Base-by-base conservation (phyloP, 1,139 yeast genomes). In the Yamadazyma sp. region DNA sequence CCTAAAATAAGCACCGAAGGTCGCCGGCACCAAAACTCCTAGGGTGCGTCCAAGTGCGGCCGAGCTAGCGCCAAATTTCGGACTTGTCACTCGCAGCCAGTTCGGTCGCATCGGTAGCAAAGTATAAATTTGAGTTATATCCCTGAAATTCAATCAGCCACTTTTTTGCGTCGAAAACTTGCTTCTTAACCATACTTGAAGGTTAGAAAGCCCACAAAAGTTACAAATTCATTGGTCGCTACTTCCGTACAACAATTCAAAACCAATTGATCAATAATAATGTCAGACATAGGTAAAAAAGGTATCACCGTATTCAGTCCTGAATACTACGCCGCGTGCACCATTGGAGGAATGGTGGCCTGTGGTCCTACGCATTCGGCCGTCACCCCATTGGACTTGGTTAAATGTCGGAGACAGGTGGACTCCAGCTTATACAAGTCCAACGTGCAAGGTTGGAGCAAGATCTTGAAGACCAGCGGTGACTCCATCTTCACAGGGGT, bases 301-400 rank as follows among this genome's bases (percentile, higher is more conserved):
- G 51, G 51, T 36, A 79, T 83, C 49, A 66, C 69, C 49, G 68
- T 85, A 39, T 85, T 76, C 66, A 72, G 91, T 3, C 70, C 74
- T 17, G 84, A 87, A 59, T 91, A 85, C 66, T 91, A 78, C 66
- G 77, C 79, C 36, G 82, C 95, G 34, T 91, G 97, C 65, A 83
- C 95, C 9, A 45, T 87, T 30, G 98, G 98, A 39, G 98, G 98
- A 52, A 73, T 87, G 39, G 57, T 82, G 47, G 97, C 98, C 3
- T 91, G 98, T 73, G 97, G 97, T 26, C 95, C 96, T 25, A 91
- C 98, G 11, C 98, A 91, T 66, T 82, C 96, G 2, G 78, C 87
- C 2, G 94, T 91, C 25, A 87, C 96, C 5, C 98, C 98, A 3
- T 75, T 91, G 47, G 98, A 91, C 67, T 72, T 91, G 48, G 95